These are phyloP conservation scores for Murraya paniculata DNA, from an alignment of 345 rosid genomes.

Conservation along the genomic window DNA sequence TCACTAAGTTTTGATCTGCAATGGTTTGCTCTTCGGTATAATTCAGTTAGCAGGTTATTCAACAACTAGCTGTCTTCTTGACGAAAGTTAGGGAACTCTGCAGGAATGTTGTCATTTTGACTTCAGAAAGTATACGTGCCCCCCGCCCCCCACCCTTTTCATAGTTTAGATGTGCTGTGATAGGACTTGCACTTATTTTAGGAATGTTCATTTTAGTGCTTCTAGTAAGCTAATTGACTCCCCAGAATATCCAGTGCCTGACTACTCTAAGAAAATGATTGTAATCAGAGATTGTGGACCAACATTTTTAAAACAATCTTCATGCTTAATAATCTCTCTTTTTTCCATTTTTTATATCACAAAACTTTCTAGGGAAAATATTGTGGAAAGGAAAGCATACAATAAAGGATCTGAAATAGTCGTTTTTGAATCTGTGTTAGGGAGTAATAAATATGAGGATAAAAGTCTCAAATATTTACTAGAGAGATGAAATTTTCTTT, in stretches of 20 bases:
- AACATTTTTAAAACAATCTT: background rate
- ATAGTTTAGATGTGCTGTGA: background rate
- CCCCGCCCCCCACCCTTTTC: no score
- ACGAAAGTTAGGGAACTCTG: background rate
- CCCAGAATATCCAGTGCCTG: background rate
- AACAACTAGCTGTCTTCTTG: background rate
- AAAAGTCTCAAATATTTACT: background rate
- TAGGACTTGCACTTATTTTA: background rate
- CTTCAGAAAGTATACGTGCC: background rate
- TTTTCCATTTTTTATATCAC: background rate
- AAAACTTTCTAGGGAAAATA: background rate
- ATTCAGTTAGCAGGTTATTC: background rate
- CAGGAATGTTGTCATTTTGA: constrained; percentile 2
- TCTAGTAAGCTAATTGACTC: background rate
- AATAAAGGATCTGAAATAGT: background rate
- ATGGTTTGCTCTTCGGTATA: background rate
- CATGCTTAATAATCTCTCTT: background rate
- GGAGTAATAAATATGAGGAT: background rate
- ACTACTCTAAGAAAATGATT: background rate
- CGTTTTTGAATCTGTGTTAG: background rate
- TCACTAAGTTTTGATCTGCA: background rate
- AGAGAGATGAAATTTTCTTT: constrained; percentile 1
- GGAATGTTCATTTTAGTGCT: background rate
- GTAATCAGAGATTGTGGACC: background rate
- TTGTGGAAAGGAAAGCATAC: background rate